phyloP scores from a whole-genome alignment of 306 rosid genomes.

The Lathyrus aphaca region DNA sequence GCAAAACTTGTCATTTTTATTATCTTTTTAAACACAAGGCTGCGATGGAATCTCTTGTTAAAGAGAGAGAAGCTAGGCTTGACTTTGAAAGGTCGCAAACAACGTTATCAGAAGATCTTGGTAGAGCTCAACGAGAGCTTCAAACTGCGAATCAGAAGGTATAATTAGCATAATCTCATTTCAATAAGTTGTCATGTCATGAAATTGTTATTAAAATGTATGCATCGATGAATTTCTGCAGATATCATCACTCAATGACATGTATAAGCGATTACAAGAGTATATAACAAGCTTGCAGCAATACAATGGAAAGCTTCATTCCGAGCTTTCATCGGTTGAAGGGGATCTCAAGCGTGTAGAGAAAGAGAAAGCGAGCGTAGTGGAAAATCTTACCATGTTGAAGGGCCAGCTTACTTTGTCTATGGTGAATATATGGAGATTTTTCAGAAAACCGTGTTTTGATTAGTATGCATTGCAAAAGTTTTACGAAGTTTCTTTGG shows the following conservation, averaged over 20 bases:
- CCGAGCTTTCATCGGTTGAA: slow-evolving; percentile 87
- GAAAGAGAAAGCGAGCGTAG: slow-evolving; percentile 79
- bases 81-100: slow-evolving; percentile 79
- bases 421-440: slow-evolving; percentile 57
- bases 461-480: slow-evolving; percentile 8
- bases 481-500: slow-evolving; percentile 29
- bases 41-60: slow-evolving; percentile 74
- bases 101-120: slow-evolving; percentile 75
- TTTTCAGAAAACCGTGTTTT: not conserved
- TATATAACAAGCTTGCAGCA: slow-evolving; percentile 94
- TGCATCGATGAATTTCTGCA: slow-evolving; percentile 46
- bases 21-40: slow-evolving; percentile 50
- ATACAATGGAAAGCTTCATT: slow-evolving; percentile 91
- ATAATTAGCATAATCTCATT: slow-evolving; percentile 16
- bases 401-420: slow-evolving; percentile 85
- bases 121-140: slow-evolving; percentile 82
- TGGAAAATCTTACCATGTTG: slow-evolving; percentile 73
- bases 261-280: slow-evolving; percentile 92
- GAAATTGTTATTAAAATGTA: slow-evolving; percentile 7
- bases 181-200: slow-evolving; percentile 7
- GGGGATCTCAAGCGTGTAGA: slow-evolving; percentile 85
- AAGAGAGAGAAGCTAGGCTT: slow-evolving; percentile 76
- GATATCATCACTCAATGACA: slow-evolving; percentile 89
- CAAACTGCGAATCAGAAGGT: slow-evolving; percentile 93
- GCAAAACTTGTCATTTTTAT: slow-evolving; percentile 14